Conservation (phyloP, 176 grass and related monocot genomes). For the Lolium perenne region DNA sequence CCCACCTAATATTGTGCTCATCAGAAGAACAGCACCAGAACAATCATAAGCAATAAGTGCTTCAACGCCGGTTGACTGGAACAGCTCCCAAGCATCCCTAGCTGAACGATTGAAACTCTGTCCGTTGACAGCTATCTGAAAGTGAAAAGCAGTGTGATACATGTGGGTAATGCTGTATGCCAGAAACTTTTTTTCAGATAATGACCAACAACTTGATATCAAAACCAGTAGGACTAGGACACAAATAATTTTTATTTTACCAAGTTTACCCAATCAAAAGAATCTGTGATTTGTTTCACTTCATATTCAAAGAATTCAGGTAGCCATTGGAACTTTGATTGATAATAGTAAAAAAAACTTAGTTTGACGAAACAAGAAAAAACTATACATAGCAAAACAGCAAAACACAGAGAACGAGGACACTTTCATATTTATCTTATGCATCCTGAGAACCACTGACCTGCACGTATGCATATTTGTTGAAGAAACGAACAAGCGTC, state of each 20-base stretch:
- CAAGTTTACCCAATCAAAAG: neutral
- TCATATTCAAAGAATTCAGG: conserved; percentile 14
- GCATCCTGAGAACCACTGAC: conserved; percentile 54
- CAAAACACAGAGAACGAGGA: conserved; percentile 24
- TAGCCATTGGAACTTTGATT: neutral
- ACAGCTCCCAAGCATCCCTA: conserved; percentile 97
- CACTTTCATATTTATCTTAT: conserved; percentile 1
- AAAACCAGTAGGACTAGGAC: neutral
- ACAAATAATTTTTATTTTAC: neutral
- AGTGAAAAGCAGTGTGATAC: conserved; percentile 42
- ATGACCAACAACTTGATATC: conserved; percentile 13
- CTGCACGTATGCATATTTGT: conserved; percentile 99
- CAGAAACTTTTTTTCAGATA: neutral
- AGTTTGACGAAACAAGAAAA: conserved; percentile 27
- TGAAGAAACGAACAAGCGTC: conserved; percentile 97
- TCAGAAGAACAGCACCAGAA: conserved; percentile 94
- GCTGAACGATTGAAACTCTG: conserved; percentile 93
- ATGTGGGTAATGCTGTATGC: neutral
- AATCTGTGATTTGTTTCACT: neutral
- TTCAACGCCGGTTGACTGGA: conserved; percentile 94
- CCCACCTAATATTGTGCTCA: conserved; percentile 89
- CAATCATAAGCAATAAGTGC: conserved; percentile 96
- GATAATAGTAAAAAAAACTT: neutral
- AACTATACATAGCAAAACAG: neutral
- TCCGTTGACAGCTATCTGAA: conserved; percentile 88